Evolutionary conservation across 2,329 filamentous ascomycete species (phyloP), one percentile per base, ranked within the genome.

Genomic region (Cytospora schulzeri): DNA sequence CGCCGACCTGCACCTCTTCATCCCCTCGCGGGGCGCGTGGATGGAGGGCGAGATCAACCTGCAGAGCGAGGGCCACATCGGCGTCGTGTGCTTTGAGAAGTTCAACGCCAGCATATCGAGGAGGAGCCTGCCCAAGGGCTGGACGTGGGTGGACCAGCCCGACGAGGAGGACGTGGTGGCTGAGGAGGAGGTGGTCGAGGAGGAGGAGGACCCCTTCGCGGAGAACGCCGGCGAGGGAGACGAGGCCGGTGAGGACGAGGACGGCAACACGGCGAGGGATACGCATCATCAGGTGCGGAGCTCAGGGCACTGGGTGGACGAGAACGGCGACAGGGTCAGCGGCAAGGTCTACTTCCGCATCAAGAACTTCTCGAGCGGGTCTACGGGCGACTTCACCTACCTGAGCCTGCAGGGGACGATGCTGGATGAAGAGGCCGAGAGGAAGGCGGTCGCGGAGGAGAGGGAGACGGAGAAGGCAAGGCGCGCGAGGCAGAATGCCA

Each of bases 61-160:
- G 33, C 92, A 96, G 74, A 94, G 90, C 56, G 91, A 95, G 70
- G 92, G 92, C 8, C 92, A 97, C 73, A 83, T 99, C 8, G 93
- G 94, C 24, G 85, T 97, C 3, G 87, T 96, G 14, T 95, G 92
- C 75, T 93, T 92, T 78, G 94, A 94, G 75, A 87, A 92, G 69
- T 98, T 98, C 82, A 96, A 95, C 70, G 91, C 94, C 1, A 92
- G 90, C 52, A 91, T 99, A 66, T 90, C 94, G 71, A 83, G 89
- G 26, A 86, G 85, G 66, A 83, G 91, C 41, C 80, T 99, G 19
- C 95, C 95, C 0, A 76, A 79, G 17, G 84, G 85, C 28, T 99
- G 94, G 95, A 87, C 81, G 67, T 98, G 92, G 90, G 83, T 92
- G 19, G 85, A 88, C 14, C 82, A 87, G 38, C 80, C 82, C 62